A percentile compares a stretch with the other conserved stretches of the same genome.
Conservation (phyloP, 2,329 filamentous ascomycete species). For the Sclerotiophoma versabilis region DNA sequence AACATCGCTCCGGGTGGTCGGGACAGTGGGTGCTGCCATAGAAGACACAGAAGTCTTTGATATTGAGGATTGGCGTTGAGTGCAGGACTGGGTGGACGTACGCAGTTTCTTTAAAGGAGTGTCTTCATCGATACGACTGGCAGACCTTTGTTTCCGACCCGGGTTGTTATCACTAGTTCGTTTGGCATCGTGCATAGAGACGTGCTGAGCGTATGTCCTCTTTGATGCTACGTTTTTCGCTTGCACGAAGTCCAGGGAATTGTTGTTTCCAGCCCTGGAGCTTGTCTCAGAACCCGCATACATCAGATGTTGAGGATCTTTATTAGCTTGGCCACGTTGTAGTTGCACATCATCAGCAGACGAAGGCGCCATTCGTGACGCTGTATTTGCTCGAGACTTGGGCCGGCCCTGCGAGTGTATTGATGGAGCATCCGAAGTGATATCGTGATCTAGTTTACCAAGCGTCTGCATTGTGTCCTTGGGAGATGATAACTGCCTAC, state of each 20-base stretch:
- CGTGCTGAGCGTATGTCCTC: not conserved
- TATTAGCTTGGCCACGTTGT: not conserved
- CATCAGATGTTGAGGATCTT: not conserved
- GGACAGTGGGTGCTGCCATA: not conserved
- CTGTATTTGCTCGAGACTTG: constrained; percentile 42
- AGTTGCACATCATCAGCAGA: not conserved
- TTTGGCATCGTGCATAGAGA: not conserved
- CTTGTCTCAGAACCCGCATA: not conserved
- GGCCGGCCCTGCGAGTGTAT: constrained; percentile 28
- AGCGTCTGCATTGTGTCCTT: not conserved
- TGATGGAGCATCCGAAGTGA: constrained; percentile 10
- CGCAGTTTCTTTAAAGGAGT: not conserved
- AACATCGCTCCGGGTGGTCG: not conserved
- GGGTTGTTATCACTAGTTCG: not conserved
- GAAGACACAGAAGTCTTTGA: not conserved
- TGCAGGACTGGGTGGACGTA: not conserved
- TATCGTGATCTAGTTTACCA: not conserved
- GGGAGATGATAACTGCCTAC: not conserved
- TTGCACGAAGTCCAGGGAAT: not conserved
- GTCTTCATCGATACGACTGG: not conserved
- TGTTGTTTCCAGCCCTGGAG: not conserved
- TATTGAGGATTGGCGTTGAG: not conserved
- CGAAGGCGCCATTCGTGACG: constrained; percentile 38
- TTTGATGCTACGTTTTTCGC: not conserved
- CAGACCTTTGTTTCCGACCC: not conserved